Conservation (phyloP, 352 stramenopile genomes). For the Pseudoperonospora humuli region DNA sequence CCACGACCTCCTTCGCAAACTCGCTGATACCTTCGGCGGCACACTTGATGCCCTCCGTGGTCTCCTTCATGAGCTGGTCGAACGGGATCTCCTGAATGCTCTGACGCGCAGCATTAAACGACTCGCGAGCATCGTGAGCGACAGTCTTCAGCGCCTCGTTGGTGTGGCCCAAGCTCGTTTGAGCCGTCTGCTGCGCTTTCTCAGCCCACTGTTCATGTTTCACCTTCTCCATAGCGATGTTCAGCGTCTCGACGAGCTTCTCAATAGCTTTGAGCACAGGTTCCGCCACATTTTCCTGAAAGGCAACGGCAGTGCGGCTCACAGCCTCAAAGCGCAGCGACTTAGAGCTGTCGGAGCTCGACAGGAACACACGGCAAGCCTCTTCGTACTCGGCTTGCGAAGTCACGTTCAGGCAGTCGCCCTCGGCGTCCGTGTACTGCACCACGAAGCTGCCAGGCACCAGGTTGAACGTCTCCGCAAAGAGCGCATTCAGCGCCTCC, state of each 20-base stretch:
- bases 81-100: slow-evolving; percentile 78
- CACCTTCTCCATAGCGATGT: slow-evolving; percentile 71
- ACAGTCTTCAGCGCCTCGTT: slow-evolving; percentile 54
- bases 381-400: slow-evolving; percentile 61
- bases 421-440: slow-evolving; percentile 77
- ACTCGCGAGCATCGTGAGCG: slow-evolving; percentile 49
- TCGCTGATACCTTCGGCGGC: slow-evolving; percentile 61
- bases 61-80: slow-evolving; percentile 76
- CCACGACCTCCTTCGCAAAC: slow-evolving; percentile 71
- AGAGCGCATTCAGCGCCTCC: slow-evolving; percentile 39
- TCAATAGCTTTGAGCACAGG: slow-evolving; percentile 76
- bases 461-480: slow-evolving; percentile 56
- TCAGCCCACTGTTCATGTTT: slow-evolving; percentile 75
- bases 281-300: slow-evolving; percentile 76
- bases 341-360: slow-evolving; percentile 25
- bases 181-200: slow-evolving; percentile 38
- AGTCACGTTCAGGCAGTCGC: slow-evolving; percentile 62
- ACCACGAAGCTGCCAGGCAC: slow-evolving; percentile 42
- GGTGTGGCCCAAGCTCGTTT: slow-evolving; percentile 50
- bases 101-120: slow-evolving; percentile 37
- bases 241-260: slow-evolving; percentile 74
- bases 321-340: slow-evolving; percentile 64
- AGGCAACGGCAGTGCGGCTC: slow-evolving; percentile 45
- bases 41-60: slow-evolving; percentile 67
- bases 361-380: slow-evolving; percentile 50